phyloP scores from a whole-genome alignment of 257 asterid genomes.

The Lycium barbarum region DNA sequence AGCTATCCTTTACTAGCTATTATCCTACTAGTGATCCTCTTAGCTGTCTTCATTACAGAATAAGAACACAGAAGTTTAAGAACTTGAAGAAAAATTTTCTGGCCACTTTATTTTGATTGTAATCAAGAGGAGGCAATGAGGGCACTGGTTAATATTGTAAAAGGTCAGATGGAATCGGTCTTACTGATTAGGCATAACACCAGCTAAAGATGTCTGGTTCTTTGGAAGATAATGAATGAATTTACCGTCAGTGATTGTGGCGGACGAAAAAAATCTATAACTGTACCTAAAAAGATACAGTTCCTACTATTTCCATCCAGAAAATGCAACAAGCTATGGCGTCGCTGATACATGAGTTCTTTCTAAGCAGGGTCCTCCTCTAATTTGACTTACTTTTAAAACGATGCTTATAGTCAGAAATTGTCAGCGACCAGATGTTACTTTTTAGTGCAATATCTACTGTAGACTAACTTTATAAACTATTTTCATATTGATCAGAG shows the following conservation, averaged over 20 bases:
- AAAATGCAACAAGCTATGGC: neutral
- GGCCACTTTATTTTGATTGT: too few species aligned
- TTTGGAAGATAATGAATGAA: neutral
- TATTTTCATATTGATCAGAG: neutral
- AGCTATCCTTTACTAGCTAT: too few species aligned
- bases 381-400: neutral
- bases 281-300: neutral
- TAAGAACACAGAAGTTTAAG: too few species aligned
- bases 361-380: neutral
- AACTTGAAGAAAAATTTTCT: too few species aligned
- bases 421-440: neutral
- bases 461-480: neutral
- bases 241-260: neutral
- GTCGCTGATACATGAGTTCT: neutral
- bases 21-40: too few species aligned
- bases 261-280: neutral
- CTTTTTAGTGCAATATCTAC: neutral
- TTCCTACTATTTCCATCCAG: constrained; percentile 3
- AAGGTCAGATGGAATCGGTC: too few species aligned
- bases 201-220: neutral
- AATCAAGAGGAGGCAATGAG: too few species aligned
- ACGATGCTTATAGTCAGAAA: neutral
- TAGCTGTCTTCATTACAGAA: too few species aligned
- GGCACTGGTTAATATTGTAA: too few species aligned
- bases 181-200: too few species aligned